These are phyloP conservation scores for Botrytis cinerea DNA, from an alignment of 2,329 filamentous ascomycete species.

Conservation along the genomic window DNA sequence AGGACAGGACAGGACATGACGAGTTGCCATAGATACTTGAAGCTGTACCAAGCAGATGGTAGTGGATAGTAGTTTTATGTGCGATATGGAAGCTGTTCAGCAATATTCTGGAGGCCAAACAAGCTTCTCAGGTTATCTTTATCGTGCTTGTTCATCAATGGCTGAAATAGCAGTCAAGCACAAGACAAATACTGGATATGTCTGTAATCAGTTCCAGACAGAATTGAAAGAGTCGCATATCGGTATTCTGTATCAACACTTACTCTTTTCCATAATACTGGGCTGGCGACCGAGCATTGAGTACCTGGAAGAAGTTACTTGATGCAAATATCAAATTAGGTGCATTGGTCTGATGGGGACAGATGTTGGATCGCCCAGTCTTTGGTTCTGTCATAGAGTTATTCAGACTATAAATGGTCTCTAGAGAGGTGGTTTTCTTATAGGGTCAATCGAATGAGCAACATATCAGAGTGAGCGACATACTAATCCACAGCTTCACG, in stretches of 20 bases:
- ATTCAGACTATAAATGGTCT: background rate
- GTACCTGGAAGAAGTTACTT: background rate
- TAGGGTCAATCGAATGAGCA: background rate
- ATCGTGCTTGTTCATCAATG: background rate
- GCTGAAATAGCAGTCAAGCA: background rate
- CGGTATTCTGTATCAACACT: background rate
- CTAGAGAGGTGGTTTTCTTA: background rate
- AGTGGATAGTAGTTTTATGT: background rate
- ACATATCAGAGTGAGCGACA: background rate
- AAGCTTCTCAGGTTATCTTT: background rate
- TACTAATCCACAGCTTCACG: background rate
- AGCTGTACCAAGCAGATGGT: background rate
- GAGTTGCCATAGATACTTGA: background rate
- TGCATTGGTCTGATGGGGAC: too few species aligned
- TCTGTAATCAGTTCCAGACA: background rate
- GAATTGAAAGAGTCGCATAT: too few species aligned
- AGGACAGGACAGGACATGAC: too few species aligned
- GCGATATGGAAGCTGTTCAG: background rate
- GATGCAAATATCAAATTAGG: background rate
- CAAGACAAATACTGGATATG: background rate
- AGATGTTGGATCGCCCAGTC: background rate
- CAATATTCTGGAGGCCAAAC: background rate
- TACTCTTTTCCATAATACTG: background rate
- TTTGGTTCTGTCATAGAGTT: background rate
- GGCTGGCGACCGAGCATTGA: accelerated